Conservation (phyloP, 2,329 filamentous ascomycete species). For the Knufia petricola region DNA sequence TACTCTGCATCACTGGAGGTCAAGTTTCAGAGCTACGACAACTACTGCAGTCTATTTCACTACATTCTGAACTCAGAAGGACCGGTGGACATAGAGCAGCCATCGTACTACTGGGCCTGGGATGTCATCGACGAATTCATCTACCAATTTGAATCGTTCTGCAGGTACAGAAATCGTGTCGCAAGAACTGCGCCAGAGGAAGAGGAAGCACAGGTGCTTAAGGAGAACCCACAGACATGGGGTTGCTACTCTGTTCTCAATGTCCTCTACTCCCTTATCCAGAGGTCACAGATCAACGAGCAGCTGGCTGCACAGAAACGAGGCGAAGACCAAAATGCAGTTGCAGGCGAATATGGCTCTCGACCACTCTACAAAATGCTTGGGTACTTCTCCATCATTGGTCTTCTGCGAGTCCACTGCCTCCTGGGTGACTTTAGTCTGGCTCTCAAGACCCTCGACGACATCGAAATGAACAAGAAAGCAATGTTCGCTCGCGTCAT, state of each 20-base stretch:
- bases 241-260: conserved; percentile 99
- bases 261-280: conserved; percentile 97
- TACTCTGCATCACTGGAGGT: conserved; percentile 92
- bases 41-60: conserved; percentile 98
- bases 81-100: conserved; percentile 93
- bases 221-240: conserved; percentile 98
- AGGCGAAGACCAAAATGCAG: conserved; percentile 75
- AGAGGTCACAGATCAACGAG: conserved; percentile 95
- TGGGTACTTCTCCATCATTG: conserved; percentile 98
- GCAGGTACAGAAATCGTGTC: conserved; percentile 85
- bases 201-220: conserved; percentile 82
- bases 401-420: conserved; percentile 89
- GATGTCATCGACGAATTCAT: conserved; percentile 99
- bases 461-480: conserved; percentile 99
- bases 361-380: conserved; percentile 96
- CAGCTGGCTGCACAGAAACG: conserved; percentile 92
- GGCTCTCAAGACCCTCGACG: conserved; percentile 95
- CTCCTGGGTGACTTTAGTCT: conserved; percentile 95
- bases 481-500: conserved; percentile 99
- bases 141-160: conserved; percentile 99
- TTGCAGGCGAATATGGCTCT: conserved; percentile 89
- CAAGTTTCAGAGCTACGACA: conserved; percentile 98
- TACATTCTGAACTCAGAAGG: conserved; percentile 98
- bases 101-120: conserved; percentile 99
- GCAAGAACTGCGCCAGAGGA: conserved; percentile 73